These are phyloP conservation scores for Wallemia mellicola DNA, from an alignment of 1,284 basidiomycete genomes.

Conservation along the genomic window DNA sequence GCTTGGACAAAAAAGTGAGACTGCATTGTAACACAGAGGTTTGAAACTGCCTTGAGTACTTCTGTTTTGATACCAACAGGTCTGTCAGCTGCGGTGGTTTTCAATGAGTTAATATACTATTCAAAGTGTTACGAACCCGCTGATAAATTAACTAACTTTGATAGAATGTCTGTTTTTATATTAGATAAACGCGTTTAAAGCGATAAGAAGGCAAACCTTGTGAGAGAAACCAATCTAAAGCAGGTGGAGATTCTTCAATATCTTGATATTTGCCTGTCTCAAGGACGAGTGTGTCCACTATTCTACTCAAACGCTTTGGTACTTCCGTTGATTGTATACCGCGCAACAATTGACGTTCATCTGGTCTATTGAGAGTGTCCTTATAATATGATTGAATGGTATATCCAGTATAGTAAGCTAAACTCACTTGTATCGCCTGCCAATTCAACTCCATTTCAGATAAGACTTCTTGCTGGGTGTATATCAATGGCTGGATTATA, in stretches of 20 bases:
- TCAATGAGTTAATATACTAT: too few species aligned
- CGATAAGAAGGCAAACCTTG: conserved; percentile 25
- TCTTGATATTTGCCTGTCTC: conserved; percentile 54
- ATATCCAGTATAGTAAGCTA: background rate
- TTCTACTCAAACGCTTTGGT: conserved; percentile 39
- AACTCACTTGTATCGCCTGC: background rate
- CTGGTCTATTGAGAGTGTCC: conserved; percentile 43
- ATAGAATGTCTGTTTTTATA: conserved; percentile 43
- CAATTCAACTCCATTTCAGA: background rate
- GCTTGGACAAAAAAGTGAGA: conserved; percentile 74
- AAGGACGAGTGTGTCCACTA: conserved; percentile 61
- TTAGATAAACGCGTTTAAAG: background rate
- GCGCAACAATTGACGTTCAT: conserved; percentile 44
- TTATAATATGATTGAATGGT: conserved; percentile 11
- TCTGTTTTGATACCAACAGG: conserved; percentile 61
- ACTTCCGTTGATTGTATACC: conserved; percentile 60
- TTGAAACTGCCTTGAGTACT: conserved; percentile 49
- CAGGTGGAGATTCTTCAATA: conserved; percentile 19
- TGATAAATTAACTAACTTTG: conserved; percentile 56
- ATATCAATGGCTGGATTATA: background rate
- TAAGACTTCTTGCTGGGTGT: background rate
- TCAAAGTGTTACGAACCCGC: too few species aligned
- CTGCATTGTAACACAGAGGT: conserved; percentile 61
- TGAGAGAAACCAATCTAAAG: conserved; percentile 58
- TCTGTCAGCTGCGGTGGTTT: conserved; percentile 43